phyloP scores from a whole-genome alignment of 768 basidiomycete genomes.

The Coprinopsis marcescibilis region DNA sequence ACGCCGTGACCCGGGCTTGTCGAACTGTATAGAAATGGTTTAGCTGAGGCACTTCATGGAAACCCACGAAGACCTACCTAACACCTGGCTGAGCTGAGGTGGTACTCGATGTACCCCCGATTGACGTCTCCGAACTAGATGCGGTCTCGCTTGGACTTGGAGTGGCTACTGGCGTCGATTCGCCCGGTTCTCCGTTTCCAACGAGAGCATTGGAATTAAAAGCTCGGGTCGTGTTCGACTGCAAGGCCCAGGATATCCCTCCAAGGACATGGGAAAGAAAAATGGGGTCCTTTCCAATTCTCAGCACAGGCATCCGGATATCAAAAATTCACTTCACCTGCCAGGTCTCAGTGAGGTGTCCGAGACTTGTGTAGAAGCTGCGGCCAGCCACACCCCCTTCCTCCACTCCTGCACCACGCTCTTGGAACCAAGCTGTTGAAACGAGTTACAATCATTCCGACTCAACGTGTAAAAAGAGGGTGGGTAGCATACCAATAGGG shows the following conservation, averaged over 20 bases:
- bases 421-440: constrained; percentile 74
- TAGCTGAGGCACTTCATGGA: no score
- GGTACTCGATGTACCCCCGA: no score
- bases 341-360: constrained; percentile 79
- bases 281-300: constrained; percentile 44
- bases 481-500: constrained; percentile 53
- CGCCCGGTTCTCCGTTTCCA: constrained; percentile 31
- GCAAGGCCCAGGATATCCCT: constrained; percentile 69
- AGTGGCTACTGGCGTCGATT: background rate
- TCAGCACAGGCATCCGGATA: constrained; percentile 2
- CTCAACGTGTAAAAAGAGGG: background rate
- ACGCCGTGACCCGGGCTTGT: no score
- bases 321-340: constrained; percentile 36
- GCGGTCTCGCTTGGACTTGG: no score
- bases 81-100: no score
- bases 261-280: constrained; percentile 72
- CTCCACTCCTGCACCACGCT: constrained; percentile 61
- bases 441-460: background rate
- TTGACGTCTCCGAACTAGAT: no score
- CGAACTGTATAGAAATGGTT: no score
- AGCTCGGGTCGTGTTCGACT: constrained; percentile 64
- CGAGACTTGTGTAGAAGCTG: constrained; percentile 80
- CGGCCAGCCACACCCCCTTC: constrained; percentile 50
- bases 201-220: constrained; percentile 58
- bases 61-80: no score